A percentile compares a stretch with the other conserved stretches of the same genome.
These are phyloP conservation scores for Rhodotorula toruloides DNA, from an alignment of 768 basidiomycete genomes.

Conservation along the genomic window DNA sequence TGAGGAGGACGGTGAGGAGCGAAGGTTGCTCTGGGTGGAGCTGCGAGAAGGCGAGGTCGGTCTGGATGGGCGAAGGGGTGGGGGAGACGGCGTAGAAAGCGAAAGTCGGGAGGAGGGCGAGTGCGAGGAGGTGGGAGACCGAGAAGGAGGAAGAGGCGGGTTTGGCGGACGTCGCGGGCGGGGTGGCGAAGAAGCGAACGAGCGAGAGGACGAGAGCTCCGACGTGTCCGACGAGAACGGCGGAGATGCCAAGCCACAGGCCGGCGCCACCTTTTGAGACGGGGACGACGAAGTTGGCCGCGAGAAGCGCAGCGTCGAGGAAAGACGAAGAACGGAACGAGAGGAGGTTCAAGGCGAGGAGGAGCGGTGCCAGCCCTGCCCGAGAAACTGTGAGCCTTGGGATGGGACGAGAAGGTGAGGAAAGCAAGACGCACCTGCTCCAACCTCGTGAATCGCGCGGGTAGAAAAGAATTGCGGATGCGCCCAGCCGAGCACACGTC, in stretches of 20 bases:
- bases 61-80: rapidly evolving
- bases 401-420: no score
- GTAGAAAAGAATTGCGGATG: constrained; percentile 22
- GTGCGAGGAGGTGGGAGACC: neutral
- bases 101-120: constrained; percentile 3
- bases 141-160: no score
- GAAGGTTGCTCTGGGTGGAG: neutral
- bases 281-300: constrained; percentile 3
- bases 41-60: constrained; percentile 4
- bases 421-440: constrained; percentile 2
- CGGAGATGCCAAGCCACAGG: constrained; percentile 3
- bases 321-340: neutral
- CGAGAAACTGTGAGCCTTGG: neutral
- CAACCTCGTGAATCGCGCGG: constrained; percentile 25
- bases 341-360: constrained; percentile 13
- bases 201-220: neutral
- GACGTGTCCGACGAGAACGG: neutral
- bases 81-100: neutral
- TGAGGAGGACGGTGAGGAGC: constrained; percentile 31
- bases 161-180: neutral
- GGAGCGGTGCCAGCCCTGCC: constrained; percentile 16
- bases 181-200: neutral
- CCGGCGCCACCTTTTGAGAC: constrained; percentile 9
- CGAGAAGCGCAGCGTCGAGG: neutral
- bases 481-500: constrained; percentile 23